Conservation (phyloP, 2,329 filamentous ascomycete genomes). For the Claviceps pusilla region DNA sequence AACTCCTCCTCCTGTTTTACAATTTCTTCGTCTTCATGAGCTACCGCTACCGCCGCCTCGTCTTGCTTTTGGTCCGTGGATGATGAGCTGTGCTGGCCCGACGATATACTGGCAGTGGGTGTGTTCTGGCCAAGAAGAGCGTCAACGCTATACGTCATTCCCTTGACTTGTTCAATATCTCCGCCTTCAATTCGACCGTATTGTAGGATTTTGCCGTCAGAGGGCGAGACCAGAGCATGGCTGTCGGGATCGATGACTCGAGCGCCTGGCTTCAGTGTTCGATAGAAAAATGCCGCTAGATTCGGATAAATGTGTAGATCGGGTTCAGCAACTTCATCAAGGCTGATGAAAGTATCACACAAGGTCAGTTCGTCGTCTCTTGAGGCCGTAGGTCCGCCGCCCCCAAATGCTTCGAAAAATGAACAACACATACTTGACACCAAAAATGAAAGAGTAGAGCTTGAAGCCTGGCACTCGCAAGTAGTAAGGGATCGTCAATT, state of each 20-base stretch:
- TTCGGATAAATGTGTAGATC: conserved; percentile 87
- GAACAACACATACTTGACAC: conserved; percentile 47
- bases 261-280: conserved; percentile 74
- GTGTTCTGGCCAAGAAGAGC: conserved; percentile 64
- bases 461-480: conserved; percentile 81
- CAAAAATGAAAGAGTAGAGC: conserved; percentile 79
- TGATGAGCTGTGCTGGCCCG: conserved; percentile 10
- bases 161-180: conserved; percentile 96
- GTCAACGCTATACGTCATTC: conserved; percentile 93
- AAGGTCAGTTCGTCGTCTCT: conserved; percentile 9
- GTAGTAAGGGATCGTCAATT: conserved; percentile 74
- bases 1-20: conserved; percentile 82
- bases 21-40: conserved; percentile 43
- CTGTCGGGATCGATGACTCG: conserved; percentile 72
- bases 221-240: conserved; percentile 69
- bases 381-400: neutral
- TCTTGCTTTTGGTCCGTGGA: conserved; percentile 9
- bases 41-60: conserved; percentile 9
- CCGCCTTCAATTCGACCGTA: conserved; percentile 85
- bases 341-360: conserved; percentile 26
- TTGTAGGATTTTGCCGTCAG: conserved; percentile 82
- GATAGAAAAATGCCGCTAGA: conserved; percentile 92
- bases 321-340: conserved; percentile 73
- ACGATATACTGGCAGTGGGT: conserved; percentile 36
- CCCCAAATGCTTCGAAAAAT: conserved; percentile 10